Base-by-base conservation (phyloP, 148 eudicot species). In the Rhododendron simsii region DNA sequence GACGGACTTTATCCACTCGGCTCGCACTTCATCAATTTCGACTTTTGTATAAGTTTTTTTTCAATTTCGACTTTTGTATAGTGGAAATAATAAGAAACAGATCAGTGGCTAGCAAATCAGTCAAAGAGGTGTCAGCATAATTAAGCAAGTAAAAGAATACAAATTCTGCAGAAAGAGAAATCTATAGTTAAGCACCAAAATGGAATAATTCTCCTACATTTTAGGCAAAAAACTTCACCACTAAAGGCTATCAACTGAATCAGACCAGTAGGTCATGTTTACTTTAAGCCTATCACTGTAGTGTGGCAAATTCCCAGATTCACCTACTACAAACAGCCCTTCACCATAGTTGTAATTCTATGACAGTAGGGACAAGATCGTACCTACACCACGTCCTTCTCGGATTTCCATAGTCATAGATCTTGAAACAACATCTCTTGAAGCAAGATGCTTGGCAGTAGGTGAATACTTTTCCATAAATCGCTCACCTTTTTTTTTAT, bases 401-500 rank as follows among this genome's bases (percentile, higher is more conserved):
- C n/a, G n/a, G n/a, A n/a, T n/a, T 9, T 41, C 99, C 99, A 97
- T 95, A 21, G 99, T 97, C 99, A 97, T 97, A 71, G 98, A 97
- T 87, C 99, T 92, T 20, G 98, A 97, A 86, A 97, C 99, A 81
- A 93, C 95, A 84, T 97, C 99, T 85, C 99, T 92, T 44, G 99
- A 97, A 65, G 99, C 99, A 89, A 97, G 98, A 91, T 97, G 98
- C 94, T 97, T 97, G 44, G 98, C 99, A 16, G 99, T 95, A 78
- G 99, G 99, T 83, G 99, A 98, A 91, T 97, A 97, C 80, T 98
- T 91, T 91, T 97, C 99, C 99, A 97, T 97, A 88, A 95, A 97
- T 71, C 96, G 90, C 89, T 95, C 41, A 39, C 41, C 41, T 4
- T 39, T 4, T 4, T 39, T 39, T 39, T 4, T 39, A 39, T 39